Evolutionary conservation across 2,329 filamentous ascomycete species (phyloP), one percentile per base, ranked within the genome.

Genomic region (Ascochyta pisi): DNA sequence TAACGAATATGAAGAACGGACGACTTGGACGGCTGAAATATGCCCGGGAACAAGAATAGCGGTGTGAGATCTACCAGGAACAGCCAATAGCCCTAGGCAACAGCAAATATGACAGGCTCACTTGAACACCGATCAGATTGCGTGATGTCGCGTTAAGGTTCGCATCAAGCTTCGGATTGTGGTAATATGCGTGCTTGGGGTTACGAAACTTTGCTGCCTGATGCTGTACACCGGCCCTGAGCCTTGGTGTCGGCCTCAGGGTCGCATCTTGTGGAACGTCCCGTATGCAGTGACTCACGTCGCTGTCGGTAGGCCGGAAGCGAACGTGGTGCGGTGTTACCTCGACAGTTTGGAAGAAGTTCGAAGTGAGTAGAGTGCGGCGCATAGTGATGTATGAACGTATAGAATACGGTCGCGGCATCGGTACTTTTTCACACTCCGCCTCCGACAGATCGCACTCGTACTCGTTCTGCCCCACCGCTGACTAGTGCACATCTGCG

Each of bases 351-450:
- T 29, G 3, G 8, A 7, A 2, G 26, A 26, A 1, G 26, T 26
- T 26, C 6, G 27, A 13, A 34, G 27, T 24, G 27, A 33, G 22
- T 10, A 23, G 38, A 29, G 4, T 37, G 45, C 45, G 26, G 34
- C 16, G 26, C 27, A 6, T n/a, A 13, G 29, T 13, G 13, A 19
- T 19, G 16, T 16, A 16, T 16, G 16, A 16, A 35, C 33, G 33
- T n/a, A 13, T 13, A 13, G 37, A 2, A 27, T 40, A 33, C n/a
- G 2, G 23, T 24, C 13, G 26, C 39, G 12, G 40, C 4, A 15
- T 55, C 53, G 53, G 47, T 12, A 29, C 24, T 42, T 50, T 3
- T 42, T 46, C 31, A 41, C 23, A 13, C 10, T 42, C 53, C 53
- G 53, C 1, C 41, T 33, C 53, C 53, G 53, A 47, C 34, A n/a